Base-by-base conservation (phyloP, 768 basidiomycete species). In the Podaxis sp. region DNA sequence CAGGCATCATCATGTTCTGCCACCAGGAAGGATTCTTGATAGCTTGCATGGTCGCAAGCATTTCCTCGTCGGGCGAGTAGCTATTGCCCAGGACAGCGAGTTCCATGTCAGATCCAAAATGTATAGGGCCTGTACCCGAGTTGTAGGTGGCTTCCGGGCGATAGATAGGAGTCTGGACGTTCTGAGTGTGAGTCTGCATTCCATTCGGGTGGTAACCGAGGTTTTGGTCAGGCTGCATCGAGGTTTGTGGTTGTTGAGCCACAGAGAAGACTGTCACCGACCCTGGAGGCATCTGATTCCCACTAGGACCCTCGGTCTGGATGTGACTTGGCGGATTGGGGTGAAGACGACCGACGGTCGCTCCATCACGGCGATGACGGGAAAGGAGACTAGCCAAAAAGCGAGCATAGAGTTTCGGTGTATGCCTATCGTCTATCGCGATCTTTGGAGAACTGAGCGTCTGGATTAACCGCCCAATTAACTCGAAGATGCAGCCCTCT, bases 1-100 rank as follows among this genome's bases (percentile, higher is more conserved):
- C 91, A 40, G 91, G 91, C 88, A 93, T 90, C 90, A 92, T 89
- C 86, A 91, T 88, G 54, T 83, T 89, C 49, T 81, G 74, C 90
- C 89, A 91, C 83, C 86, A 93, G 7, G 76, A 80, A 2, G 86
- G 86, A 55, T 87, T 89, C 65, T 88, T 87, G 60, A 93, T 77
- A 30, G 85, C 85, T 55, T 85, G 82, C 87, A 93, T 88, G 20
- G 89, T 83, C 0, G 89, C 90, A 64, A 90, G 78, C 73, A 85
- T 82, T 50, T 88, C 83, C 46, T 84, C 87, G 17, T 82, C 82
- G 26, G 81, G 76, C 38, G 79, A 73, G 4, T 74, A 68, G 55
- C 67, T 72, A 10, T 65, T 70, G 13, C 71, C 76, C 51, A 75
- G 73, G 4, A 74, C 55, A 2, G 71, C 58, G 64, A 76, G 69